Percentiles rank a stretch among this genome's conserved stretches.
Conservation (phyloP, 202 grass and related monocot species). For the Panicum virgatum region DNA sequence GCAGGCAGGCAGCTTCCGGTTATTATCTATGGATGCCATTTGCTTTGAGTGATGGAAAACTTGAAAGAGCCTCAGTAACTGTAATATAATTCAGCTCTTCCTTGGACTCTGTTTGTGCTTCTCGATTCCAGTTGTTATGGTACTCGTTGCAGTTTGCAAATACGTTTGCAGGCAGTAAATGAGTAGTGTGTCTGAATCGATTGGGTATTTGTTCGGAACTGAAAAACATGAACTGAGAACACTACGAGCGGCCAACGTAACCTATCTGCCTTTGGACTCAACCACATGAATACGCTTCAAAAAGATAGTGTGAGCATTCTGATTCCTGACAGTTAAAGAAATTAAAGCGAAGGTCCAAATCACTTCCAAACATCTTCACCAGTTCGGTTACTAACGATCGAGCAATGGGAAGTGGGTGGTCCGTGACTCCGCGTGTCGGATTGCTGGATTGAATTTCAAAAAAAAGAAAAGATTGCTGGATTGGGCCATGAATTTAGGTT, state of each 20-base stretch:
- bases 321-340: not conserved
- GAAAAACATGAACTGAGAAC: not conserved
- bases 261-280: not conserved
- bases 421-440: too few species aligned
- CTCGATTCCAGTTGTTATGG: not conserved
- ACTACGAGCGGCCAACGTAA: not conserved
- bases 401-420: too few species aligned
- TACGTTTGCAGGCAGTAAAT: not conserved
- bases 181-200: not conserved
- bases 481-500: too few species aligned
- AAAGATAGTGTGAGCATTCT: not conserved
- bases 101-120: not conserved
- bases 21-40: slow-evolving; percentile 46
- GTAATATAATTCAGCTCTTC: slow-evolving; percentile 55
- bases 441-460: too few species aligned
- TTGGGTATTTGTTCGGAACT: not conserved
- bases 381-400: too few species aligned
- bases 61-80: slow-evolving; percentile 46
- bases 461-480: too few species aligned
- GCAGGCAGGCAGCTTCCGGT: slow-evolving; percentile 38
- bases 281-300: not conserved
- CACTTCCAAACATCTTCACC: not conserved
- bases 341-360: not conserved
- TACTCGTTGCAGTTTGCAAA: not conserved
- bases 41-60: slow-evolving; percentile 44